Base-by-base conservation (phyloP, 805 yeast genomes). In the Candida hungchunana region DNA sequence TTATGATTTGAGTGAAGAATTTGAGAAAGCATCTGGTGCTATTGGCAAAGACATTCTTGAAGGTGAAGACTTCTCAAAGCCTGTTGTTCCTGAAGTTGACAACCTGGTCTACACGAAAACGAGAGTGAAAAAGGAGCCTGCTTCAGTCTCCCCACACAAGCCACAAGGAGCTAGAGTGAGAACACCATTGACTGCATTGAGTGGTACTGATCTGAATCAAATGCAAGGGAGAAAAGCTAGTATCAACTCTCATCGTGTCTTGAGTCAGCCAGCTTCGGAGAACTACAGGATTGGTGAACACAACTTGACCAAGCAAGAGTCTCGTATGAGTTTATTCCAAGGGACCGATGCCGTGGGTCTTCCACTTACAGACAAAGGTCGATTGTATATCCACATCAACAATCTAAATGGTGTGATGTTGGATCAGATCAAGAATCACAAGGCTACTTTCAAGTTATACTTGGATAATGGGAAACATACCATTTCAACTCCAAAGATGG, bases 391-490 rank as follows among this genome's bases (percentile, higher is more conserved):
- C 12, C 75, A 73, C 39, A 58, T 75, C 34, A 63, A 73, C 36
- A 72, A 73, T 2, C 50, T 77, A 36, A 66, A 67, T 43, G 66
- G 64, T 25, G 53, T 77, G 19, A 48, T 51, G 4, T 52, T 77
- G 37, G 75, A 78, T 1, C 69, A 69, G n/a, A 48, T 71, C 29
- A 56, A 50, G 16, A 46, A 48, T 8, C 71, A 71, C 37, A 55
- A 66, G 21, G 75, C 73, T 3, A 56, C 62, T 13, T 72, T 76
- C 50, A 64, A 69, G 18, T 47, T 77, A 13, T 55, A 59, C 14
- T 17, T 64, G 34, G 96, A 88, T 55, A 88, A 88, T 55, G 95
- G 95, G 6, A 75, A 77, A 25, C 94, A 88, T 53, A 73, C 85
- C 40, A 72, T 85, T 31, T 73, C 78, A 24, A 86, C 95, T 0